Evolutionary conservation across 768 basidiomycete genomes (phyloP), one percentile per base, ranked within the genome.

Genomic region (Phlegmacium glaucopus): DNA sequence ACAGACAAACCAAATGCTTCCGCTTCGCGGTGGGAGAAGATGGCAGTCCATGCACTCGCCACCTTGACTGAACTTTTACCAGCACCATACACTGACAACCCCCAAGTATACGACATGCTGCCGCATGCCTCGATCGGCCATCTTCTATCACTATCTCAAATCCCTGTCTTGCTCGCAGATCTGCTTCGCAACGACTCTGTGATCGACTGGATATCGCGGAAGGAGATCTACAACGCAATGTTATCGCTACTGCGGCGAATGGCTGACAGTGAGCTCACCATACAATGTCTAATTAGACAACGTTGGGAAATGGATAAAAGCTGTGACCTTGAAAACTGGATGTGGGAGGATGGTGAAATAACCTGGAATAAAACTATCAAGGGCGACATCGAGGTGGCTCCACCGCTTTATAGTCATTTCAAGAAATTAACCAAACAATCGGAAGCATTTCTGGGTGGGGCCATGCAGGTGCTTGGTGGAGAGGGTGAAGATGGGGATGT

Each of bases 121-220:
- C 78, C 79, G 1, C 75, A 81, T 53, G 44, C 66, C 3, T 71
- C 72, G 13, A 68, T 78, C 22, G 67, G 66, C 0, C 55, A 64
- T 16, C 55, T 80, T 35, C 58, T 79, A 10, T 60, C 65, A 25
- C 55, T 73, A 11, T 80, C 78, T 4, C 70, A 75, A 48, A 52
- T 80, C 12, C 74, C 79, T 2, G 71, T 71, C 17, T 53, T 76
- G 6, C 65, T 80, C 17, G 72, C 62, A 3, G 60, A 54, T 25
- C 67, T 80, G 8, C 64, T 80, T n/a, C 66, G 79, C 11, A 82
- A 82, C 55, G 80, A 80, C 58, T 76, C 76, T 0, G 71, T 80
- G 5, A 72, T 65, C 3, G 79, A 80, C 51, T 80, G 79, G 79
- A 71, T 68, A 25, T 55, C 67, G 1, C 71, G 78, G 13, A 69